phyloP scores from a whole-genome alignment of 2,329 filamentous ascomycete species.

The Microsporum ferrugineum region DNA sequence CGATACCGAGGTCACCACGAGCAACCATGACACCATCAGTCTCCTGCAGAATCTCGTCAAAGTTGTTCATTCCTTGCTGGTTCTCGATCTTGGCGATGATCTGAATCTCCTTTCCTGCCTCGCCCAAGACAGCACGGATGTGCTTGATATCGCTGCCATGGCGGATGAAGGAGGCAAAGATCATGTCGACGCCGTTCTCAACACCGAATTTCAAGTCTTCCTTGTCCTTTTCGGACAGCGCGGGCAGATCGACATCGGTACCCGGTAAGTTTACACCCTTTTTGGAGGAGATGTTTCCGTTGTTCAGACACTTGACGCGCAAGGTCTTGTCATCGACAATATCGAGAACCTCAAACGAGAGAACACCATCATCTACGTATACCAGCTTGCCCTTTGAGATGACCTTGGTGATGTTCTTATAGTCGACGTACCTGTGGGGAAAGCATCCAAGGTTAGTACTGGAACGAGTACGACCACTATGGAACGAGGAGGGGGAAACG shows the following conservation, averaged over 20 bases:
- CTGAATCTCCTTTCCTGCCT: constrained; percentile 90
- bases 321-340: constrained; percentile 82
- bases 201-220: constrained; percentile 87
- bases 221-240: constrained; percentile 97
- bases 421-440: constrained; percentile 71
- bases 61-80: constrained; percentile 99
- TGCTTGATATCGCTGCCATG: constrained; percentile 82
- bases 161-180: constrained; percentile 97
- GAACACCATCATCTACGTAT: constrained; percentile 96
- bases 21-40: constrained; percentile 99
- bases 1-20: constrained; percentile 94
- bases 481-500: constrained; percentile 24
- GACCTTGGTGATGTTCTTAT: constrained; percentile 99
- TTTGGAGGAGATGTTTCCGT: constrained; percentile 95
- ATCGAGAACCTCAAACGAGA: constrained; percentile 87
- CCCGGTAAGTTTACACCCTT: constrained; percentile 99
- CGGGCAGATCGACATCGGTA: constrained; percentile 95
- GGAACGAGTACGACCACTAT: background rate
- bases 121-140: constrained; percentile 82
- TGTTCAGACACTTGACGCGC: constrained; percentile 80
- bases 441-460: background rate
- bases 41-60: constrained; percentile 87
- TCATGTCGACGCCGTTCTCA: constrained; percentile 98
- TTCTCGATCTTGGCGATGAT: constrained; percentile 99
- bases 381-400: constrained; percentile 83